Conservation (phyloP, 2,329 filamentous ascomycete genomes). For the Emydomyces testavorans region DNA sequence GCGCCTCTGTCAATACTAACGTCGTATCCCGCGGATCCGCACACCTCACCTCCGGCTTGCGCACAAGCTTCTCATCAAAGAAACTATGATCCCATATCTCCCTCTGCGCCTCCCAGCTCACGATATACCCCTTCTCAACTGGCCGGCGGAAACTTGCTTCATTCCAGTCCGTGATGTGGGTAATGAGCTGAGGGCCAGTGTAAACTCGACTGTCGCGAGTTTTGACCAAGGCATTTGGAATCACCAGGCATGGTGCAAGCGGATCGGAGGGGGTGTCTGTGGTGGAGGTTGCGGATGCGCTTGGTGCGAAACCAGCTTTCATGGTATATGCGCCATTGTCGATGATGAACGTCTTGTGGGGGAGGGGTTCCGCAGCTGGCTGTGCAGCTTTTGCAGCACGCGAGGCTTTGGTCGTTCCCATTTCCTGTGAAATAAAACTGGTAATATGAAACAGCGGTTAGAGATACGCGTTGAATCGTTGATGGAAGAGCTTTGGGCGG, state of each 20-base stretch:
- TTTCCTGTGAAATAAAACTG: neutral
- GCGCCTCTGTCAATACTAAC: slow-evolving; percentile 71
- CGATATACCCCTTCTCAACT: slow-evolving; percentile 86
- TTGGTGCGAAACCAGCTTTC: slow-evolving; percentile 68
- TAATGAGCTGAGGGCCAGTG: slow-evolving; percentile 60
- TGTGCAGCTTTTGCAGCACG: slow-evolving; percentile 42
- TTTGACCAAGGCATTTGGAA: slow-evolving; percentile 83
- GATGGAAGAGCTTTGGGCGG: too few relatives aligned
- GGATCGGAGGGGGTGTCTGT: slow-evolving; percentile 32
- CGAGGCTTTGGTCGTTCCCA: slow-evolving; percentile 21
- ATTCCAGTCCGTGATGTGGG: slow-evolving; percentile 73
- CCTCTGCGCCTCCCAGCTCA: slow-evolving; percentile 93
- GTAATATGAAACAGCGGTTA: too few relatives aligned
- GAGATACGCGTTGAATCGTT: too few relatives aligned
- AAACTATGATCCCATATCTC: slow-evolving; percentile 92
- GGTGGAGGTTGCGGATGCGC: slow-evolving; percentile 16
- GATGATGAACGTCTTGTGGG: slow-evolving; percentile 64
- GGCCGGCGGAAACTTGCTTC: slow-evolving; percentile 78
- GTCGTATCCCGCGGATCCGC: slow-evolving; percentile 67
- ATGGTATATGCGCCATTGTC: slow-evolving; percentile 89
- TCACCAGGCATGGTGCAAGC: slow-evolving; percentile 47
- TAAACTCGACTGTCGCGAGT: slow-evolving; percentile 69
- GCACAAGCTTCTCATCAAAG: slow-evolving; percentile 55
- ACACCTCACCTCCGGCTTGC: slow-evolving; percentile 35
- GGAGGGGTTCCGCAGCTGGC: slow-evolving; percentile 40